phyloP scores from a whole-genome alignment of 1,284 basidiomycete genomes.

The Ustilago trichophora region DNA sequence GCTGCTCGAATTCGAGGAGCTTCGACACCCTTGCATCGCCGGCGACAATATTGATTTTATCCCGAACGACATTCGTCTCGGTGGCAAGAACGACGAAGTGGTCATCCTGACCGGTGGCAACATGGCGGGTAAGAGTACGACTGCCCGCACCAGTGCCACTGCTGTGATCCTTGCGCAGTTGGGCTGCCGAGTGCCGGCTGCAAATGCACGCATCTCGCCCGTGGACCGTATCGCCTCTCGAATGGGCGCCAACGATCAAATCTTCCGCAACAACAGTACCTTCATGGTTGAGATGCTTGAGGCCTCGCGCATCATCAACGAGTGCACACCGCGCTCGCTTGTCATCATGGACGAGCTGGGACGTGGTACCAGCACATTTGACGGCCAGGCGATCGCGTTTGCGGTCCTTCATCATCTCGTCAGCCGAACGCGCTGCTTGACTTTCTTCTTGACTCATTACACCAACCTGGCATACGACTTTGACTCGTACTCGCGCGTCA shows the following conservation, averaged over 20 bases:
- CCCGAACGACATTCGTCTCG: slow-evolving; percentile 89
- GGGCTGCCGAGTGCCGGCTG: slow-evolving; percentile 95
- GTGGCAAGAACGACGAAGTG: slow-evolving; percentile 79
- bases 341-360: slow-evolving; percentile 67
- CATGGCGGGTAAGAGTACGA: slow-evolving; percentile 72
- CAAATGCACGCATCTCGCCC: slow-evolving; percentile 81
- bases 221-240: slow-evolving; percentile 94
- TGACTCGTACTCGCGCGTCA: slow-evolving; percentile 59
- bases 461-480: slow-evolving; percentile 61
- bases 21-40: slow-evolving; percentile 79
- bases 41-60: slow-evolving; percentile 77
- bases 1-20: slow-evolving; percentile 79
- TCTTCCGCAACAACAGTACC: slow-evolving; percentile 64
- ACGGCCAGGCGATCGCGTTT: slow-evolving; percentile 65
- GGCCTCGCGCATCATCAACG: slow-evolving; percentile 62
- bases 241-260: slow-evolving; percentile 81
- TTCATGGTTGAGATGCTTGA: slow-evolving; percentile 67
- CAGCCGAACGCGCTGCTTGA: slow-evolving; percentile 62
- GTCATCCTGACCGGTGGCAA: slow-evolving; percentile 94
- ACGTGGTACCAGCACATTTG: slow-evolving; percentile 65
- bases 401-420: slow-evolving; percentile 64
- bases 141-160: slow-evolving; percentile 94
- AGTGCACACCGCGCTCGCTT: slow-evolving; percentile 65
- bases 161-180: slow-evolving; percentile 96
- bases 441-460: slow-evolving; percentile 66